These are phyloP conservation scores for Talaromyces sp. DNA, from an alignment of 2,329 filamentous ascomycete species.

Conservation along the genomic window DNA sequence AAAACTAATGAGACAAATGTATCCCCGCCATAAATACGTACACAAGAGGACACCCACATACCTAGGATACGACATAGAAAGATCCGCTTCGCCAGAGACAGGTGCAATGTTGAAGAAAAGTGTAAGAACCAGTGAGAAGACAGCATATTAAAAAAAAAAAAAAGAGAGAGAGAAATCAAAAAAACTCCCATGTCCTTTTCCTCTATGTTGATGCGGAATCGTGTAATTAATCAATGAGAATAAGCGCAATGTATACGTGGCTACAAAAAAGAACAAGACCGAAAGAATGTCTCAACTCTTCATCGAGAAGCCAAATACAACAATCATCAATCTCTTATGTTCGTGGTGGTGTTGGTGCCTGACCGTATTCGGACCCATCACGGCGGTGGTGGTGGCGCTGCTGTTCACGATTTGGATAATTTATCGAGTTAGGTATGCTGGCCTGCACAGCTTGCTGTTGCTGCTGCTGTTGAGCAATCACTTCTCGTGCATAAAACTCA, in stretches of 20 bases:
- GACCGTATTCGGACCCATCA: slow-evolving; percentile 18
- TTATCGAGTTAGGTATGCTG: slow-evolving; percentile 7
- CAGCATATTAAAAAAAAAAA: no score
- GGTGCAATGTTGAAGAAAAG: background rate
- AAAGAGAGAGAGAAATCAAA: background rate
- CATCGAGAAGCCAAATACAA: slow-evolving; percentile 7
- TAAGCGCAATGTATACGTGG: background rate
- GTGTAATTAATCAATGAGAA: background rate
- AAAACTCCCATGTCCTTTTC: slow-evolving; percentile 17
- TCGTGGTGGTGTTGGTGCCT: slow-evolving; percentile 16
- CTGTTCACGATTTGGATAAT: slow-evolving; percentile 11
- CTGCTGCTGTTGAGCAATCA: slow-evolving; percentile 59
- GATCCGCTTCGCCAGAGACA: slow-evolving; percentile 15
- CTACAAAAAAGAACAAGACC: background rate
- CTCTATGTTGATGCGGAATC: slow-evolving; percentile 15
- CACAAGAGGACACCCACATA: slow-evolving; percentile 3
- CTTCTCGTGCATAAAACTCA: slow-evolving; percentile 92
- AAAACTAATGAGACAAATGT: background rate
- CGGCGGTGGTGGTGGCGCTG: slow-evolving; percentile 12
- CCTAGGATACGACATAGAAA: slow-evolving; percentile 5
- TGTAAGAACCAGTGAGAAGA: background rate
- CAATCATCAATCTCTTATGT: slow-evolving; percentile 1
- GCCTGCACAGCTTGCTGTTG: slow-evolving; percentile 17
- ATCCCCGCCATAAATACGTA: background rate
- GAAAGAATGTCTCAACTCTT: background rate